These are phyloP conservation scores for Eimeria nieschulzi DNA, from an alignment of 169 alveolate species.

Conservation along the genomic window DNA sequence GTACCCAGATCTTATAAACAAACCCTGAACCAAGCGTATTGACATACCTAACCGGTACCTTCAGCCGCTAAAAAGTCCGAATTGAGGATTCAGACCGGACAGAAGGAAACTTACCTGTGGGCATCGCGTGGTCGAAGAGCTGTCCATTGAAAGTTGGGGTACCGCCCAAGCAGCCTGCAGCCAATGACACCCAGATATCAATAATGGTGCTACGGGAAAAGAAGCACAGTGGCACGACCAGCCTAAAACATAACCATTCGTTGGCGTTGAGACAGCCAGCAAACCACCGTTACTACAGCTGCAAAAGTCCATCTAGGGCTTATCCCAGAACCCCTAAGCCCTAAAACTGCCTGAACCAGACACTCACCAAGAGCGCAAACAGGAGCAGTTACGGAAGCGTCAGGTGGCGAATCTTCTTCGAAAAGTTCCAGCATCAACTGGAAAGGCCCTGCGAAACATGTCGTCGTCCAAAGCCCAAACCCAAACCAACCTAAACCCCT, in stretches of 20 bases:
- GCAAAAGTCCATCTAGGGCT: background rate
- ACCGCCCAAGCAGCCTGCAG: slow-evolving; percentile 51
- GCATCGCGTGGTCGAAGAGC: slow-evolving; percentile 75
- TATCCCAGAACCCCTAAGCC: background rate
- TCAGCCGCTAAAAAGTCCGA: background rate
- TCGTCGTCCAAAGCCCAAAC: too few relatives aligned
- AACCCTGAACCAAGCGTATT: slow-evolving; percentile 12
- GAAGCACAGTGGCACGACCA: too few relatives aligned
- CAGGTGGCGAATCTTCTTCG: slow-evolving; percentile 59
- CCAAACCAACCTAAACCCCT: too few relatives aligned
- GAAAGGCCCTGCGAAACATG: slow-evolving; percentile 43
- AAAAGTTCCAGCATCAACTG: slow-evolving; percentile 66
- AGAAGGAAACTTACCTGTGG: slow-evolving; percentile 54
- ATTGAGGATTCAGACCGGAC: background rate
- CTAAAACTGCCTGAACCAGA: background rate
- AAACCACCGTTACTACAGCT: background rate
- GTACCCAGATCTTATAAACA: slow-evolving; percentile 48
- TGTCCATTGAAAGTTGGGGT: slow-evolving; percentile 67
- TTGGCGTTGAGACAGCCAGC: too few relatives aligned
- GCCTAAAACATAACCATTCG: too few relatives aligned
- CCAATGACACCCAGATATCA: background rate
- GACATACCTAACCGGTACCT: background rate
- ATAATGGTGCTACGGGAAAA: too few relatives aligned
- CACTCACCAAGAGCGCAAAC: slow-evolving; percentile 39
- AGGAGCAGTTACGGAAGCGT: slow-evolving; percentile 37